phyloP scores from a whole-genome alignment of 805 yeast species.

The Sugiyamaella boreocaroliniensis region DNA sequence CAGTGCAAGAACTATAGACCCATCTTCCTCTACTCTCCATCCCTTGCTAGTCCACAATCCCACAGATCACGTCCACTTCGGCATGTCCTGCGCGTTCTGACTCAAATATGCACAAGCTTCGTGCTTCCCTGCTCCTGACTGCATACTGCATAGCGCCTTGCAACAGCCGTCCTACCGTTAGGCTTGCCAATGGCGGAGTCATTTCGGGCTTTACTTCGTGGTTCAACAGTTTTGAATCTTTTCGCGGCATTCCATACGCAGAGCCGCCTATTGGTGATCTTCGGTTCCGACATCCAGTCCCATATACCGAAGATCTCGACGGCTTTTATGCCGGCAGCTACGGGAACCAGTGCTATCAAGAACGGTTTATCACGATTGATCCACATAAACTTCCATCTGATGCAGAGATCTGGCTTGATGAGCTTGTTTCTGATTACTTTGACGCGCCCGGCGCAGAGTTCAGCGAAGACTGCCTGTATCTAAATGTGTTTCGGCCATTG shows the following conservation, averaged over 20 bases:
- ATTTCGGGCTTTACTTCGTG: not conserved
- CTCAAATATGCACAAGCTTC: not conserved
- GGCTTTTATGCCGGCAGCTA: conserved; percentile 13
- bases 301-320: conserved; percentile 9
- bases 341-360: conserved; percentile 1
- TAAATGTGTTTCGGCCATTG: conserved; percentile 23
- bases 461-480: conserved; percentile 25
- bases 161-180: not conserved
- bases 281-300: conserved; percentile 25
- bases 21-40: no score
- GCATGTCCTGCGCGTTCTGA: no score
- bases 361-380: not conserved
- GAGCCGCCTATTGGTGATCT: conserved; percentile 25
- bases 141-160: not conserved
- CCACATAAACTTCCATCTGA: not conserved
- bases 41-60: no score
- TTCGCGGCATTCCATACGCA: conserved; percentile 27
- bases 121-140: not conserved
- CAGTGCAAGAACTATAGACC: no score
- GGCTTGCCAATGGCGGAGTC: not conserved
- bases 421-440: not conserved
- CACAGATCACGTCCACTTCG: no score
- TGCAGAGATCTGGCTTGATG: not conserved
- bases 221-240: conserved; percentile 3
- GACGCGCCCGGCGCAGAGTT: not conserved